Evolutionary conservation across 1,284 basidiomycete genomes (phyloP), one percentile per base, ranked within the genome.

Genomic region (Sporisorium scitamineum): DNA sequence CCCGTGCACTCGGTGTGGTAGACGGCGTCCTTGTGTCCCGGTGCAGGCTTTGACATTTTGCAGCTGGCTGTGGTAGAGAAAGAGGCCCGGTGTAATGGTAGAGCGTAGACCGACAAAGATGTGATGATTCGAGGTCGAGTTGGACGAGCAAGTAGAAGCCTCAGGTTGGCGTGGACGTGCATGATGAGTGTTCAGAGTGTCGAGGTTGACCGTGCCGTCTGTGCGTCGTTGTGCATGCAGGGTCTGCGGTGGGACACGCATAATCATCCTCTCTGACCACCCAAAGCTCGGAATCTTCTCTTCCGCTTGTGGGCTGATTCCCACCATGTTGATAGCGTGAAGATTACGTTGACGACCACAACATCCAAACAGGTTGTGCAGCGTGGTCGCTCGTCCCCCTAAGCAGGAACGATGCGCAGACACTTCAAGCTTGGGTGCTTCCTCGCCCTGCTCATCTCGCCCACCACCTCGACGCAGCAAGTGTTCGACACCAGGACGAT

Each of bases 1-100:
- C 89, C 90, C 2, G 91, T 91, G 75, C 89, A 90, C 71, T 88
- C 62, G 51, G 71, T 74, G 48, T 74, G 71, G 27, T 74, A 74
- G 16, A 60, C 63, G n/a, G 71, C 71, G 34, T 74, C 71, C 24
- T 74, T 70, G 71, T 74, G 71, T 31, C 71, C 71, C 51, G 71
- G 59, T 9, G 71, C 71, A n/a, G 62, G 61, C 31, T 74, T 74
- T 34, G 71, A 66, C 71, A 74, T 74, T 2, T 45, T 61, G 68
- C 13, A 51, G 4, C 14, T 32, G 6, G 61, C 14, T 45, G 24
- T n/a, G 5, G 32, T 67, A n/a, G 31, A 31, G 51, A 48, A 29
- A 22, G 24, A 3, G 2, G 26, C 39, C 20, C n/a, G 27, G 18
- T 22, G 41, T n/a, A 9, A 9, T 6, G 22, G 13, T 7, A 10